Evolutionary conservation across 176 grass and related monocot species (phyloP), one percentile per base, ranked within the genome.

Genomic region (Oryza meyeriana): DNA sequence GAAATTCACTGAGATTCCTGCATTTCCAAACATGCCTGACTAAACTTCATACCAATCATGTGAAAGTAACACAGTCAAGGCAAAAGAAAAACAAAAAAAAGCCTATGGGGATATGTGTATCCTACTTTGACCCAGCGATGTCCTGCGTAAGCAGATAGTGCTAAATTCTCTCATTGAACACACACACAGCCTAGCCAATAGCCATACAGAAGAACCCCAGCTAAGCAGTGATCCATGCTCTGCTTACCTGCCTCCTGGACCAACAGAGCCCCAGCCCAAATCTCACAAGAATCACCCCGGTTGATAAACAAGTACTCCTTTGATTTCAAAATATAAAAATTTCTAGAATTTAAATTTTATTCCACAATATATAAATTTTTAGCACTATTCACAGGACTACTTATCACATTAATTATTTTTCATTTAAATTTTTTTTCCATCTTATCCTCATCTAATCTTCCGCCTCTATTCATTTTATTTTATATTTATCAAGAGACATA

Each of bases 271-370:
- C 20, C 6, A 0, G 18, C 10, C 52, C 18, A 24, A 58, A 24
- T 24, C 20, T n/a, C 52, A 69, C 22, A 52, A 52, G 18, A 52
- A 52, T 52, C 48, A 52, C 48, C 48, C 5, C 17, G 17, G 18
- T 22, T 52, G 48, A 52, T 84, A 69, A 84, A 76, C 82, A 59
- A 69, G 72, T 59, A 22, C 61, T n/a, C n/a, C n/a, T n/a, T n/a
- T n/a, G n/a, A n/a, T n/a, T n/a, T n/a, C n/a, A n/a, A n/a, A n/a
- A n/a, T n/a, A n/a, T n/a, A n/a, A n/a, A n/a, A n/a, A n/a, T n/a
- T n/a, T n/a, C n/a, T n/a, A n/a, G n/a, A n/a, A n/a, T n/a, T n/a
- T n/a, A n/a, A n/a, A n/a, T n/a, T n/a, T n/a, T n/a, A n/a, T n/a
- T n/a, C n/a, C n/a, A n/a, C n/a, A n/a, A n/a, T n/a, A n/a, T n/a